These are phyloP conservation scores for Pterulicium gracile DNA, from an alignment of 1,284 basidiomycete species.

Conservation along the genomic window DNA sequence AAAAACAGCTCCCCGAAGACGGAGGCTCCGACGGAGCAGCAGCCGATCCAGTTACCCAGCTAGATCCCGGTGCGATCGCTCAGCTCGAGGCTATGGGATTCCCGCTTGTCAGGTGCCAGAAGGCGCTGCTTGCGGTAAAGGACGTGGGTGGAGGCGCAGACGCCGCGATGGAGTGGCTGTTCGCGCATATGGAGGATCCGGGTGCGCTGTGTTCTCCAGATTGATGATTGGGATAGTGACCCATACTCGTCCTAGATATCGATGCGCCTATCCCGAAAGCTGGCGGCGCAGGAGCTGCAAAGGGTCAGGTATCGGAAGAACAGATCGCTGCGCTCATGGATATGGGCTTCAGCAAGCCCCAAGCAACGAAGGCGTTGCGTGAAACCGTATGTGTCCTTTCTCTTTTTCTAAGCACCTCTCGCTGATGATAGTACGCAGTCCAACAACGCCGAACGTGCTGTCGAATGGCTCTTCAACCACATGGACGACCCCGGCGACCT, in stretches of 20 bases:
- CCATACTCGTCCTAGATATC: slow-evolving; percentile 78
- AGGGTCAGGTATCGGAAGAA: slow-evolving; percentile 51
- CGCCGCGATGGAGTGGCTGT: slow-evolving; percentile 92
- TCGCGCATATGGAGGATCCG: slow-evolving; percentile 90
- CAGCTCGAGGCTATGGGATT: slow-evolving; percentile 87
- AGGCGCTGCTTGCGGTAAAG: slow-evolving; percentile 84
- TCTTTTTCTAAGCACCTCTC: slow-evolving; percentile 5
- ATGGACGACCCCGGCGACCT: slow-evolving; percentile 80
- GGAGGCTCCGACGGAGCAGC: slow-evolving; percentile 8
- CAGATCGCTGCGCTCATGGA: slow-evolving; percentile 70
- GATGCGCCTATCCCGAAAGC: slow-evolving; percentile 63
- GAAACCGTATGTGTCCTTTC: slow-evolving; percentile 62
- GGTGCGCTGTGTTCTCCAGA: slow-evolving; percentile 32
- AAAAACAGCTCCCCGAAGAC: slow-evolving; percentile 62
- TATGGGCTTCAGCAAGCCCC: slow-evolving; percentile 86
- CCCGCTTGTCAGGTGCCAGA: slow-evolving; percentile 72
- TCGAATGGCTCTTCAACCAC: slow-evolving; percentile 97
- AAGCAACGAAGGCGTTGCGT: slow-evolving; percentile 81
- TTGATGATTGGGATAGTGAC: neutral
- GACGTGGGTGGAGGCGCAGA: slow-evolving; percentile 59
- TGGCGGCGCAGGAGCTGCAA: slow-evolving; percentile 16
- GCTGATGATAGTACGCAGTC: slow-evolving; percentile 28
- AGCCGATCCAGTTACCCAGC: slow-evolving; percentile 38
- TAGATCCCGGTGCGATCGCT: slow-evolving; percentile 64
- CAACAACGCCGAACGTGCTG: slow-evolving; percentile 73